Evolutionary conservation across 352 stramenopile species (phyloP).

Genomic region (Pythium aristosporum): DNA sequence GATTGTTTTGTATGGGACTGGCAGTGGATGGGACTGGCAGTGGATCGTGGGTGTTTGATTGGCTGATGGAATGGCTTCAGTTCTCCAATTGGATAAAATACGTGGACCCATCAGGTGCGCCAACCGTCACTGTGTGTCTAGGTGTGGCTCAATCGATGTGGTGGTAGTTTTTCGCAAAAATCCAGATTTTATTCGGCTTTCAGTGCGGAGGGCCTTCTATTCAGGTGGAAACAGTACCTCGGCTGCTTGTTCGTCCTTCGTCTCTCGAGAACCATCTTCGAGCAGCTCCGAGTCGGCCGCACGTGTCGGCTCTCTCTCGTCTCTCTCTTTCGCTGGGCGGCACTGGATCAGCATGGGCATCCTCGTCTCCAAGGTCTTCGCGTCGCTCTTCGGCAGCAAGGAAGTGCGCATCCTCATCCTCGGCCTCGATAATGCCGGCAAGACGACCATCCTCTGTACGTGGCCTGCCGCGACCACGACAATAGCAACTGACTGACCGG

Average conservation of each 20-base stretch:
- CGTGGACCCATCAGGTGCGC: too few relatives aligned
- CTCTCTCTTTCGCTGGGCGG: neutral
- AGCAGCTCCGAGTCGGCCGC: neutral
- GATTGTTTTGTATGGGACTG: too few relatives aligned
- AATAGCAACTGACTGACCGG: neutral
- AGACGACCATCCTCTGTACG: conserved; percentile 99
- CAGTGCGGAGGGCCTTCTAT: conserved; percentile 10
- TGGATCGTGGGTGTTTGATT: neutral
- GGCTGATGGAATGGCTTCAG: neutral
- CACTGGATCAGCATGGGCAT: conserved; percentile 90
- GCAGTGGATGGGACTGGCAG: too few relatives aligned
- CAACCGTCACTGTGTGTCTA: too few relatives aligned
- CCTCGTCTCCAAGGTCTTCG: conserved; percentile 97
- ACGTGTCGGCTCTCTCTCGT: conserved; percentile 13
- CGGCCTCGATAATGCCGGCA: conserved; percentile 99
- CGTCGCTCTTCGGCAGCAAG: conserved; percentile 98
- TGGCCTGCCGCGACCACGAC: conserved; percentile 12
- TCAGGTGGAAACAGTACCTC: neutral
- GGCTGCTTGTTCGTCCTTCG: neutral
- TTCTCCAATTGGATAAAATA: neutral
- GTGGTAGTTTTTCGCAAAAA: neutral
- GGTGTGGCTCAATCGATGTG: neutral
- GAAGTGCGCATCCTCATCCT: conserved; percentile 99
- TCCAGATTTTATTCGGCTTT: conserved; percentile 21
- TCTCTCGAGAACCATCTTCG: conserved; percentile 5